Evolutionary conservation across 2,329 filamentous ascomycete genomes (phyloP).

Genomic region (Leptographium wingfieldii): DNA sequence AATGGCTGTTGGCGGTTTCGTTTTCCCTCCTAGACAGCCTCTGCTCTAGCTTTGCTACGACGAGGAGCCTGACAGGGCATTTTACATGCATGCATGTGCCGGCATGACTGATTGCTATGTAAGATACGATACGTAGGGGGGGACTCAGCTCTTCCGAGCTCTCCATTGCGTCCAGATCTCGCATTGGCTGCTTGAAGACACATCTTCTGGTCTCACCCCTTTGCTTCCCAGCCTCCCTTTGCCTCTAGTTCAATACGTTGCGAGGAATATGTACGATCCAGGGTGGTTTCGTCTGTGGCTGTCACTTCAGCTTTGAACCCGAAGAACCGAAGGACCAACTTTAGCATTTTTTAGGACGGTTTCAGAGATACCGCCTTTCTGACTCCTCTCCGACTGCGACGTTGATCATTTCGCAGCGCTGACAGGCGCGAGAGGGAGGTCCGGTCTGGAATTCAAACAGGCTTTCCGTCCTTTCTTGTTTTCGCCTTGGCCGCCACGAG

Average conservation of each 20-base stretch:
- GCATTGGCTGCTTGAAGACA: background rate
- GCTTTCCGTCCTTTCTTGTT: background rate
- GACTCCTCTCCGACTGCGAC: constrained; percentile 3
- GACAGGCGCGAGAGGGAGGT: background rate
- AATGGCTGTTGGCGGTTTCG: background rate
- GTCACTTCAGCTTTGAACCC: background rate
- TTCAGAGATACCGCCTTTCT: background rate
- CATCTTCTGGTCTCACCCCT: background rate
- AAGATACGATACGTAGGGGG: too few species aligned
- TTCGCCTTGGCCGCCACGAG: too few species aligned
- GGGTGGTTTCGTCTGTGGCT: background rate
- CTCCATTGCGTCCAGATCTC: background rate
- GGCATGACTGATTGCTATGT: background rate
- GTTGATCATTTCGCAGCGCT: background rate
- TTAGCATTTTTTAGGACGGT: constrained; percentile 1
- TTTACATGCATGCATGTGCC: constrained; percentile 1
- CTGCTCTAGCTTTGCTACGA: background rate
- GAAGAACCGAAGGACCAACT: background rate
- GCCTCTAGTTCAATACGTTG: background rate
- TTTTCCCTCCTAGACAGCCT: background rate
- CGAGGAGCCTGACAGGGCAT: background rate
- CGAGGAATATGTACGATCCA: background rate
- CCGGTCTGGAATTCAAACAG: background rate
- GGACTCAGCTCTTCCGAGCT: background rate
- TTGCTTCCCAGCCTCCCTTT: background rate